These are phyloP conservation scores for Globisporangium spinosum DNA, from an alignment of 352 stramenopile genomes.

Conservation along the genomic window DNA sequence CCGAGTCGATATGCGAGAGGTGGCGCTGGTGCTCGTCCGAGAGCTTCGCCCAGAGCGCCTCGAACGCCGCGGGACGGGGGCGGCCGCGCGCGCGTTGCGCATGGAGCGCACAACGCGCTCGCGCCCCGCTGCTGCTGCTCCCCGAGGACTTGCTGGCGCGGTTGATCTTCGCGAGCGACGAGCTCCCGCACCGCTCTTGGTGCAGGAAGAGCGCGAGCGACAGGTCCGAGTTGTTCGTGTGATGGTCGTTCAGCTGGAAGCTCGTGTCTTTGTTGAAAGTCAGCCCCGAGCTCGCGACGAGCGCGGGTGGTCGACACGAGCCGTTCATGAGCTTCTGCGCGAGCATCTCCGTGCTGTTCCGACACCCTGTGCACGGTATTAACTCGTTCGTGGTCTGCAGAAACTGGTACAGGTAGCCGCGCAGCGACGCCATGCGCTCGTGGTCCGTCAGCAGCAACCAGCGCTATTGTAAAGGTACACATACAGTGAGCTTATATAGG, in stretches of 20 bases:
- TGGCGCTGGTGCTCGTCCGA: constrained; percentile 74
- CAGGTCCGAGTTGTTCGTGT: constrained; percentile 60
- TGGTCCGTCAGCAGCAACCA: constrained; percentile 78
- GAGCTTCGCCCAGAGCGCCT: constrained; percentile 75
- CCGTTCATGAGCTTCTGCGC: constrained; percentile 66
- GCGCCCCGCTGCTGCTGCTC: constrained; percentile 32
- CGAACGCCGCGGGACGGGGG: constrained; percentile 70
- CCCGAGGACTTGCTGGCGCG: constrained; percentile 22
- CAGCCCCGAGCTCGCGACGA: constrained; percentile 51
- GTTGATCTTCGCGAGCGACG: constrained; percentile 48
- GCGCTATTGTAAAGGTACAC: constrained; percentile 29
- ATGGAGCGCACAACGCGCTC: constrained; percentile 71
- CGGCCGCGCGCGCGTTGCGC: constrained; percentile 67
- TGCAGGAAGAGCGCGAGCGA: constrained; percentile 75
- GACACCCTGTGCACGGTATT: constrained; percentile 71
- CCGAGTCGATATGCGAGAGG: constrained; percentile 83
- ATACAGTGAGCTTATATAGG: not conserved
- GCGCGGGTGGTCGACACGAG: constrained; percentile 26
- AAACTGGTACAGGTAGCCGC: constrained; percentile 63
- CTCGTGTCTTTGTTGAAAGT: constrained; percentile 53
- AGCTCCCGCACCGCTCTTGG: constrained; percentile 63
- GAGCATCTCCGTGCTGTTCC: constrained; percentile 72
- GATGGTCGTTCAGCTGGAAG: constrained; percentile 67
- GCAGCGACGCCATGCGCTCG: constrained; percentile 65
- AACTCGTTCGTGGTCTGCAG: constrained; percentile 68